Evolutionary conservation across 2,329 filamentous ascomycete species (phyloP).

Genomic region (Myriosclerotinia scirpicola): DNA sequence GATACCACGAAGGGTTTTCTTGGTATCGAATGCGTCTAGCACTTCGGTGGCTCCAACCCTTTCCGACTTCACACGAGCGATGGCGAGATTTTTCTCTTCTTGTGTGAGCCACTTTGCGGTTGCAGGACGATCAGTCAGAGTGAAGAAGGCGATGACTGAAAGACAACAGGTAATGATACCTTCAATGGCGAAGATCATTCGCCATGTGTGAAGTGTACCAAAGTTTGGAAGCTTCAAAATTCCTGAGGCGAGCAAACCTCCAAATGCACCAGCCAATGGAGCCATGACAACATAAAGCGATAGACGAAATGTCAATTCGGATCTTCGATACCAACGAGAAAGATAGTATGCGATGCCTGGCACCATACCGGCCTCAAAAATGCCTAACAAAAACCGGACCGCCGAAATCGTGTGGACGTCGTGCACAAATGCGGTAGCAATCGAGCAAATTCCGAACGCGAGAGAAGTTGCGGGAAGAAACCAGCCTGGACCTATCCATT

Average conservation of each 20-base stretch:
- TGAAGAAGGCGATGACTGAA: conserved; percentile 60
- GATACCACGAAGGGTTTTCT: conserved; percentile 62
- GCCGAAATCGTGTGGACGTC: conserved; percentile 47
- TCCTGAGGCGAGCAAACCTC: conserved; percentile 63
- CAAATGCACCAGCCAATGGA: conserved; percentile 69
- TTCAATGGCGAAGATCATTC: conserved; percentile 73
- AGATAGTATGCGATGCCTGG: conserved; percentile 75
- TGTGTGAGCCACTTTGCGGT: conserved; percentile 65
- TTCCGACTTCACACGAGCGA: conserved; percentile 67
- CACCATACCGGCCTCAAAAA: conserved; percentile 64
- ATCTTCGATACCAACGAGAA: conserved; percentile 68
- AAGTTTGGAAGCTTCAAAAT: conserved; percentile 59
- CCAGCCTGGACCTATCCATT: conserved; percentile 70
- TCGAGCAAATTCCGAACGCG: conserved; percentile 61
- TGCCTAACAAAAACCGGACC: conserved; percentile 65
- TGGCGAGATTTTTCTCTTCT: conserved; percentile 65
- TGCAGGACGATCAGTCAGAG: conserved; percentile 66
- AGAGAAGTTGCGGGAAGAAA: conserved; percentile 64
- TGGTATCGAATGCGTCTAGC: conserved; percentile 60
- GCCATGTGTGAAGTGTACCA: conserved; percentile 57
- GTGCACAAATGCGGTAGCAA: conserved; percentile 65
- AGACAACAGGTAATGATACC: conserved; percentile 62
- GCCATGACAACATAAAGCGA: conserved; percentile 70
- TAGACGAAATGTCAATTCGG: conserved; percentile 66
- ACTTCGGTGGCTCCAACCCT: conserved; percentile 61